A percentile compares a stretch with the other conserved stretches of the same genome.
Conservation (phyloP, 768 basidiomycete species). For the Chlorophyllum brunneum region DNA sequence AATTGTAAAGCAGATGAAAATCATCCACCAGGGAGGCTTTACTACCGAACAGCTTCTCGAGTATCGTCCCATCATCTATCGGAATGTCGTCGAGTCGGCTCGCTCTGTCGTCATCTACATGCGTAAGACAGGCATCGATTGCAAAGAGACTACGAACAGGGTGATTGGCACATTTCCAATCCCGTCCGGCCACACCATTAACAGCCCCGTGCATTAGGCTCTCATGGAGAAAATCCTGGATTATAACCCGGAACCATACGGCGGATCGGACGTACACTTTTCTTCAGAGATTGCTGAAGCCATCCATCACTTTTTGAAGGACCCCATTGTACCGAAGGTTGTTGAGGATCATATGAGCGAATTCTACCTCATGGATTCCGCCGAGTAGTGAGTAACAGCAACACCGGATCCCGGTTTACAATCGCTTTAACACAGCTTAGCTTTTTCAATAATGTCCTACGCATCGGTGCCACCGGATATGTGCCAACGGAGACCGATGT, state of each 20-base stretch:
- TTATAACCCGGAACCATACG: conserved; percentile 45
- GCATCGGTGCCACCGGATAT: conserved; percentile 81
- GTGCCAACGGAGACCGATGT: conserved; percentile 85
- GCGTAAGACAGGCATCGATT: conserved; percentile 82
- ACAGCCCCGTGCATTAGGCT: conserved; percentile 14
- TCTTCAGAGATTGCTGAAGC: conserved; percentile 65
- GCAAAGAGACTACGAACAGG: conserved; percentile 61
- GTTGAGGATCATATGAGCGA: conserved; percentile 60
- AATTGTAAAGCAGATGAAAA: conserved; percentile 99
- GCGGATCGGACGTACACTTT: conserved; percentile 38
- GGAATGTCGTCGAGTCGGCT: conserved; percentile 85
- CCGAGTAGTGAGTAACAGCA: conserved; percentile 63
- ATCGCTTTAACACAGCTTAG: conserved; percentile 30
- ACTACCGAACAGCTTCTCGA: conserved; percentile 69
- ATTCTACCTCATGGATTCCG: conserved; percentile 96
- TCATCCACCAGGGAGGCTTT: conserved; percentile 93
- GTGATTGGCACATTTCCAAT: conserved; percentile 25
- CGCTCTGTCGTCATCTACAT: conserved; percentile 83
- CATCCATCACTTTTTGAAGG: conserved; percentile 66
- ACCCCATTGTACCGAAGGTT: conserved; percentile 56
- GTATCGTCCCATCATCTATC: conserved; percentile 77
- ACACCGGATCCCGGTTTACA: neutral
- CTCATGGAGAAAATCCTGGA: conserved; percentile 62
- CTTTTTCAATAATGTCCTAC: conserved; percentile 82
- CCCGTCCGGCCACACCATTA: neutral